phyloP scores from a whole-genome alignment of 2,329 filamentous ascomycete genomes.

The Calonectria pseudoreteaudii region DNA sequence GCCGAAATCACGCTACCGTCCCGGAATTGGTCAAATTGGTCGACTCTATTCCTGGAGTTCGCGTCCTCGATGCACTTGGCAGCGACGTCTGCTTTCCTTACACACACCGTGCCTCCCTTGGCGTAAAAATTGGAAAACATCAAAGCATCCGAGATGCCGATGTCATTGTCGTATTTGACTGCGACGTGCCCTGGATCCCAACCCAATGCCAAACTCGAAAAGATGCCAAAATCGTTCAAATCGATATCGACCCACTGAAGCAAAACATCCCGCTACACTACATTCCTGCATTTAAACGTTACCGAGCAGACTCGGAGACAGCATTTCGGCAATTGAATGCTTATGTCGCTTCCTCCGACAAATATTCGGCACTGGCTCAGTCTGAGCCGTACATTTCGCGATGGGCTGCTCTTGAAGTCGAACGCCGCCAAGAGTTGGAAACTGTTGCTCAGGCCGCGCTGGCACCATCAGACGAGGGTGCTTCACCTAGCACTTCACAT shows the following conservation, averaged over 20 bases:
- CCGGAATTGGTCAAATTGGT: constrained; percentile 73
- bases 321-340: constrained; percentile 58
- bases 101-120: constrained; percentile 73
- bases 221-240: constrained; percentile 67
- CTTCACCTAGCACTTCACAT: background rate
- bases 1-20: constrained; percentile 12
- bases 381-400: background rate
- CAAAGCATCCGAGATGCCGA: constrained; percentile 80
- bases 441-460: background rate
- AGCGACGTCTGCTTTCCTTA: constrained; percentile 84
- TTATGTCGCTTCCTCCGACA: background rate
- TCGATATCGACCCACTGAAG: constrained; percentile 74
- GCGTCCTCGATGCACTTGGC: constrained; percentile 79
- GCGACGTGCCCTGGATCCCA: constrained; percentile 91
- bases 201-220: constrained; percentile 70
- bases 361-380: background rate
- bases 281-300: constrained; percentile 72
- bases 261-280: constrained; percentile 80
- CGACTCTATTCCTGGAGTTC: constrained; percentile 72
- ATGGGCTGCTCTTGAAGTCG: constrained; percentile 7
- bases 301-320: constrained; percentile 72
- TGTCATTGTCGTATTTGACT: constrained; percentile 85
- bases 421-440: background rate
- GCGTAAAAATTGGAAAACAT: constrained; percentile 79
- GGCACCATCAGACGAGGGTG: background rate